phyloP scores from a whole-genome alignment of 306 rosid species.

The Quercus wislizeni region DNA sequence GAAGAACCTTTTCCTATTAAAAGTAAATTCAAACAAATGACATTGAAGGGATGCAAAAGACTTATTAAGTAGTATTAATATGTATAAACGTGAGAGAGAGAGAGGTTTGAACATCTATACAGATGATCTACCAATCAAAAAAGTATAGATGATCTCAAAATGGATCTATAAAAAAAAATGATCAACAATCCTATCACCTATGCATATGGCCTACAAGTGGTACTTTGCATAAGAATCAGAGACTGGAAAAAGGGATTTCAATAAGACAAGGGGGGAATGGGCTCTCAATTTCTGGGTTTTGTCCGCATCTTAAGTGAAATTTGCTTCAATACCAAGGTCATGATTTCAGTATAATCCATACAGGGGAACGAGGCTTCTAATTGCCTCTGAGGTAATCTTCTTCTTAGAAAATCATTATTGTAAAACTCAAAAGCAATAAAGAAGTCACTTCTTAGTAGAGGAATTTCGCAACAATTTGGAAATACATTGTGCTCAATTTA shows the following conservation, averaged over 20 bases:
- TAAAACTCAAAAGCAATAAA: conserved; percentile 7
- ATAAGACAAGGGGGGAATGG: background rate
- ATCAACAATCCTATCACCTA: background rate
- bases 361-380: background rate
- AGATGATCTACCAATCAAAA: too few species aligned
- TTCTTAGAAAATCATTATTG: too few species aligned
- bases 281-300: background rate
- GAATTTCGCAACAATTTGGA: background rate
- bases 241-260: background rate
- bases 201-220: background rate
- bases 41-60: too few species aligned
- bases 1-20: background rate
- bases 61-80: too few species aligned
- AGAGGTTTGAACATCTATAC: too few species aligned
- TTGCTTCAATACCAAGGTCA: background rate
- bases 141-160: too few species aligned
- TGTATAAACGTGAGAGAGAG: too few species aligned
- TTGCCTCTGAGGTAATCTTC: too few species aligned
- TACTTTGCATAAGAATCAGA: background rate
- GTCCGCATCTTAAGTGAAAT: background rate
- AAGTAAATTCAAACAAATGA: too few species aligned
- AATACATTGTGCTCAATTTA: background rate
- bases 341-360: background rate
- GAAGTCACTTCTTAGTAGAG: background rate
- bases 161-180: background rate